phyloP scores from a whole-genome alignment of 2,329 filamentous ascomycete genomes.

The Dactylella cylindrospora region DNA sequence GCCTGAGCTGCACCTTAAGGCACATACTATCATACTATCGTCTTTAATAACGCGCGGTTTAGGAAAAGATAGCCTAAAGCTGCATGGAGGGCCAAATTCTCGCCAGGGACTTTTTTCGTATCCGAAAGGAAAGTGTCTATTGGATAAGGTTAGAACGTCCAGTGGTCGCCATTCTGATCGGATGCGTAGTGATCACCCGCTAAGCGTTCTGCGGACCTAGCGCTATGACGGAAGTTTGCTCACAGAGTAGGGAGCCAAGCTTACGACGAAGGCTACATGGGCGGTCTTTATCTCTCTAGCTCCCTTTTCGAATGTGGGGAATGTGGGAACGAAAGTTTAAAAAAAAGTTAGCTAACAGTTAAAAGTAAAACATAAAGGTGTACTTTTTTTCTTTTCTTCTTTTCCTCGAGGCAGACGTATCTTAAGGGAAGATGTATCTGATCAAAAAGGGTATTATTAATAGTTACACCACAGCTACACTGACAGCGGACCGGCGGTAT shows the following conservation, averaged over 20 bases:
- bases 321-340: conserved; percentile 23
- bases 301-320: conserved; percentile 30
- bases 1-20: no score
- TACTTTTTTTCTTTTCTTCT: no score
- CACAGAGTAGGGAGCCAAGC: conserved; percentile 28
- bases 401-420: not conserved
- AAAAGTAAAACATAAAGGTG: not conserved
- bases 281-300: conserved; percentile 23
- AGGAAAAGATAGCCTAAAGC: no score
- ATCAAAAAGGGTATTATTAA: conserved; percentile 10
- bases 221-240: conserved; percentile 39
- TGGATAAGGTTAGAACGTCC: conserved; percentile 8
- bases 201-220: conserved; percentile 32
- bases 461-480: conserved; percentile 40
- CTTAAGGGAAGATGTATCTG: not conserved
- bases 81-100: no score
- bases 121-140: conserved; percentile 6
- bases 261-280: conserved; percentile 23
- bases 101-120: no score
- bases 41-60: no score
- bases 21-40: no score
- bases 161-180: conserved; percentile 16
- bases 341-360: not conserved
- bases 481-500: no score
- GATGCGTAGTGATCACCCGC: conserved; percentile 37